phyloP scores from a whole-genome alignment of 2,329 filamentous ascomycete species.

The Pyricularia pennisetigena region DNA sequence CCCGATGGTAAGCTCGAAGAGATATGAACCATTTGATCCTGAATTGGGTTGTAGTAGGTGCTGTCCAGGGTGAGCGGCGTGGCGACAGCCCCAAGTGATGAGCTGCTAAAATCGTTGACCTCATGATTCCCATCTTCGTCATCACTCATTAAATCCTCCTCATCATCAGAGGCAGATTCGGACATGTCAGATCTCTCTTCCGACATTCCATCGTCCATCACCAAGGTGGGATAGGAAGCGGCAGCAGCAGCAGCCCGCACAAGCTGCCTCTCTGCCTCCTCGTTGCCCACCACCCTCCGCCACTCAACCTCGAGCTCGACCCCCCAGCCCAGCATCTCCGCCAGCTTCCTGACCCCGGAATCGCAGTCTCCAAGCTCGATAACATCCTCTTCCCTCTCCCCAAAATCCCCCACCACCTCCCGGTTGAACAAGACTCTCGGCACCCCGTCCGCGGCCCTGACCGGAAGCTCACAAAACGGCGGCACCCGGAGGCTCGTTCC shows the following conservation, averaged over 20 bases:
- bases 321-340: constrained; percentile 72
- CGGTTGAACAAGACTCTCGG: constrained; percentile 83
- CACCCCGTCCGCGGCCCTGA: constrained; percentile 45
- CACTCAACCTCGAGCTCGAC: constrained; percentile 74
- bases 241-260: constrained; percentile 19
- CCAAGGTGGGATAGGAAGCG: neutral
- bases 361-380: constrained; percentile 77
- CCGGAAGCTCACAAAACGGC: constrained; percentile 73
- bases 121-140: neutral
- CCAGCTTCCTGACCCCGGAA: constrained; percentile 66
- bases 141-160: neutral
- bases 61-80: neutral
- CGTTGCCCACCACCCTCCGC: constrained; percentile 55
- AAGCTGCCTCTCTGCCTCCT: constrained; percentile 41
- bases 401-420: constrained; percentile 72
- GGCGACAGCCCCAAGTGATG: neutral
- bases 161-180: neutral
- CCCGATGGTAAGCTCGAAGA: neutral
- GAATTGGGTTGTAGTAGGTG: neutral
- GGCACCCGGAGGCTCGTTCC: constrained; percentile 83
- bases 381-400: constrained; percentile 73
- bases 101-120: neutral
- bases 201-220: neutral
- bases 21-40: neutral
- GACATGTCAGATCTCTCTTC: neutral